Evolutionary conservation across 179 eudicot species (phyloP), one percentile per base, ranked within the genome.

Genomic region (Carnegiea gigantea): DNA sequence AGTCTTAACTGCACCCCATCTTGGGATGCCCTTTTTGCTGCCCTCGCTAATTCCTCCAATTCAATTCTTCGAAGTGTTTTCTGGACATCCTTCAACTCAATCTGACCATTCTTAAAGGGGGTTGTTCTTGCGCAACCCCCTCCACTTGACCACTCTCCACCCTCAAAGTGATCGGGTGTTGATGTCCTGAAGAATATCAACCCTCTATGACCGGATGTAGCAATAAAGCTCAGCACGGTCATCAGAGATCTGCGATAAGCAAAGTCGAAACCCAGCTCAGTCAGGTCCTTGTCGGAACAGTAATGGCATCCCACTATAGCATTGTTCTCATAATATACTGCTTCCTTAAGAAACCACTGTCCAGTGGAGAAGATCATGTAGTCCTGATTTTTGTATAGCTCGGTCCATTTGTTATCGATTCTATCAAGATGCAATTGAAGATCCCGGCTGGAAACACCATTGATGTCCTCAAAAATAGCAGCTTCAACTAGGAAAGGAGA

Each of bases 111-210:
- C 77, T 89, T 89, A 20, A 81, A 85, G 6, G 98, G 98, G 46
- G 6, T 51, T 46, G 84, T 88, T 76, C 95, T 85, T 73, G 81
- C 79, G 83, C 98, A 95, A 21, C n/a, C 75, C 30, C 98, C 98
- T 0, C 98, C 98, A 24, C 77, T 85, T 68, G 73, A 88, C 98
- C 98, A 93, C 49, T 89, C 88, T 8, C 97, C 98, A 24, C 88
- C 89, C 79, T 95, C 98, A 75, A 95, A 95, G 82, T 95, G 98
- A 83, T 92, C 93, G 0, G 98, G 93, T 10, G 93, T 90, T 11
- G 92, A 78, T 18, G 97, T 93, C 78, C 97, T 84, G 79, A 85
- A 95, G 79, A 93, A 92, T 30, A 93, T 84, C 59, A 83, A 53
- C 30, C 98, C 93, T 73, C 86, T 91, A 80, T 91, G 97, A 38